A percentile compares a stretch with the other conserved stretches of the same genome.
phyloP scores from a whole-genome alignment of 2,329 filamentous ascomycete species.

The Aspergillus sojae region DNA sequence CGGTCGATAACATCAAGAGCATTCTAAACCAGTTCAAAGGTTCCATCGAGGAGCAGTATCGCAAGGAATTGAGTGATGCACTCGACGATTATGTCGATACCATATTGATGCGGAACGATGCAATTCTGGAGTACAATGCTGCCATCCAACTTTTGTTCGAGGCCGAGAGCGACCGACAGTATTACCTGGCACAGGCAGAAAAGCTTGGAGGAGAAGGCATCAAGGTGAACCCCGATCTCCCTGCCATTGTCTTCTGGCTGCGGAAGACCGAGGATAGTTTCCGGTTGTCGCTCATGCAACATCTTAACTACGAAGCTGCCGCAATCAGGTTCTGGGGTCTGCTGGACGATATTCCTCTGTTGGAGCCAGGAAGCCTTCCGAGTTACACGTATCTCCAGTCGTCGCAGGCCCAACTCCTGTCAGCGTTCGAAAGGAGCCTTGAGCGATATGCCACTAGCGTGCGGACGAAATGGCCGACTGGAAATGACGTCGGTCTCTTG shows the following conservation, averaged over 20 bases:
- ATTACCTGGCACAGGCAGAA: not conserved
- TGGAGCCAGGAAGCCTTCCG: not conserved
- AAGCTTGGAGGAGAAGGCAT: not conserved
- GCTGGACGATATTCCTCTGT: not conserved
- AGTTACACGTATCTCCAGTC: too few species aligned
- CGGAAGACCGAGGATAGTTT: too few species aligned
- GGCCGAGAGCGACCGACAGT: not conserved
- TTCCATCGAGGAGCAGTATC: not conserved
- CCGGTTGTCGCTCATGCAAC: not conserved
- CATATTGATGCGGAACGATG: not conserved
- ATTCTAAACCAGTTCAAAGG: not conserved
- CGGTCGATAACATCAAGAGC: not conserved
- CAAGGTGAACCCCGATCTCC: not conserved
- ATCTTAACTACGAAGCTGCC: not conserved
- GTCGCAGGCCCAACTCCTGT: too few species aligned
- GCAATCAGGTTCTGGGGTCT: not conserved
- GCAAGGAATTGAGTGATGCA: not conserved
- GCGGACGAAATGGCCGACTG: too few species aligned
- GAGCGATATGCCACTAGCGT: not conserved
- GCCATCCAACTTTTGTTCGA: not conserved
- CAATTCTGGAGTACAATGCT: not conserved
- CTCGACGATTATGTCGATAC: not conserved
- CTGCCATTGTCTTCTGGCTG: not conserved
- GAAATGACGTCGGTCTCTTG: too few species aligned
- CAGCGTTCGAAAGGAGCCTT: not conserved